Conservation (phyloP, 345 rosid species). For the Salix suchowensis region DNA sequence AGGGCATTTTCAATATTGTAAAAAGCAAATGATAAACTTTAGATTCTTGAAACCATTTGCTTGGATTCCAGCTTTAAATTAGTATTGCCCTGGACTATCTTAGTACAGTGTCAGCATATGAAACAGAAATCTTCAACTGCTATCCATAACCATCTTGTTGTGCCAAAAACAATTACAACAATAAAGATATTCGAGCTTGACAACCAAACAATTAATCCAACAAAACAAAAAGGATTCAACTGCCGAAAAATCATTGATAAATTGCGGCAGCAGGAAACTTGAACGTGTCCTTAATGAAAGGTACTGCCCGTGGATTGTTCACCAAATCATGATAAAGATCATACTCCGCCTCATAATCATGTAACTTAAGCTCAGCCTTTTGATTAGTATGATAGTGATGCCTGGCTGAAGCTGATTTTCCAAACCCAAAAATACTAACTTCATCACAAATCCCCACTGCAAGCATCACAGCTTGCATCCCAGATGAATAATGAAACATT, state of each 20-base stretch:
- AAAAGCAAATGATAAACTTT: background rate
- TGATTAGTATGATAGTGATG: conserved; percentile 92
- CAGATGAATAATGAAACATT: conserved; percentile 89
- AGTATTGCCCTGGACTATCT: conserved; percentile 23
- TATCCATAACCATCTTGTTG: background rate
- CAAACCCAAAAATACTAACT: conserved; percentile 83
- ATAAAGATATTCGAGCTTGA: conserved; percentile 12
- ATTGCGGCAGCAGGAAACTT: conserved; percentile 62
- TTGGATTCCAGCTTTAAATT: conserved; percentile 10
- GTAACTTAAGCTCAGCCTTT: conserved; percentile 71
- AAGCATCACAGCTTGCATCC: conserved; percentile 85
- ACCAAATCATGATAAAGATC: conserved; percentile 57
- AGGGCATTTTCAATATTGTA: background rate
- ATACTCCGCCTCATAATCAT: conserved; percentile 86
- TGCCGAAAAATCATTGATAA: conserved; percentile 38
- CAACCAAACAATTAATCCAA: conserved; percentile 1
- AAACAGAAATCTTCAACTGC: conserved; percentile 7
- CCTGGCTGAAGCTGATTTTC: conserved; percentile 58
- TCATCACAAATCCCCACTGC: conserved; percentile 70
- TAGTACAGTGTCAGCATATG: conserved; percentile 14
- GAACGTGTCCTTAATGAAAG: conserved; percentile 60
- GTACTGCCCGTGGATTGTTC: conserved; percentile 51
- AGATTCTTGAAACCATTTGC: background rate
- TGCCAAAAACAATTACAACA: conserved; percentile 11
- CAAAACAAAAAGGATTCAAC: background rate